Base-by-base conservation (phyloP, 2,329 filamentous ascomycete genomes). In the Parastagonospora nodorum region DNA sequence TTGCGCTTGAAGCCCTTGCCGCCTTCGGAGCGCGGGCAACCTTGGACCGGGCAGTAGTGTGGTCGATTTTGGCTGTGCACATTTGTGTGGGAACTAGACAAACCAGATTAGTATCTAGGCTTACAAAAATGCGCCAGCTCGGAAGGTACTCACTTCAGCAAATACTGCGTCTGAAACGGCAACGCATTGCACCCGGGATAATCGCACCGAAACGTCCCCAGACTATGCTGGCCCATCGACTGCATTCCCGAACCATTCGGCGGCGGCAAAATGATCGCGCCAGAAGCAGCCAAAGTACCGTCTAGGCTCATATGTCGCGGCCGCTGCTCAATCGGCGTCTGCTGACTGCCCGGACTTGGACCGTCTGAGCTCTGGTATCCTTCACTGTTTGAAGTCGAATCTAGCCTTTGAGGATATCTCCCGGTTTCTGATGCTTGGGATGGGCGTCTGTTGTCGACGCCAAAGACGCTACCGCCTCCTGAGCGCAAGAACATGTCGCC, bases 151-250 rank as follows among this genome's bases (percentile, higher is more conserved):
- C 68, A 86, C 83, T 91, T 93, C 16, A 93, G 77, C 8, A 93
- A 78, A 74, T 87, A 87, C 57, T 87, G 84, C 0, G 90, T 94
- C 63, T 90, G 88, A 60, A 94, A 94, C 0, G 90, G 86, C 28
- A 80, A 74, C 1, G 89, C 89, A 32, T 72, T 88, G 69, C 90
- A 94, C 8, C 86, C 87, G 7, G 78, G 75, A 67, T 80, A 76
- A 76, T 63, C 74, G 69, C 88, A 92, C 39, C 82, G 75, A 66
- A 72, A 74, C 5, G 63, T 64, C 2, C 67, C 66, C 12, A 63
- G 42, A 7, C 63, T 59, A 52, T 67, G 68, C 5, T 67, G 57
- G 8, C 63, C 64, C 12, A 72, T 51, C 42, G 63, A 64, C 30
- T 63, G 61, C 24, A 73, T 63, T 27, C 61, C 60, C n/a, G 68